phyloP scores from a whole-genome alignment of 106 monocot genomes.

The Agapanthus africanus region DNA sequence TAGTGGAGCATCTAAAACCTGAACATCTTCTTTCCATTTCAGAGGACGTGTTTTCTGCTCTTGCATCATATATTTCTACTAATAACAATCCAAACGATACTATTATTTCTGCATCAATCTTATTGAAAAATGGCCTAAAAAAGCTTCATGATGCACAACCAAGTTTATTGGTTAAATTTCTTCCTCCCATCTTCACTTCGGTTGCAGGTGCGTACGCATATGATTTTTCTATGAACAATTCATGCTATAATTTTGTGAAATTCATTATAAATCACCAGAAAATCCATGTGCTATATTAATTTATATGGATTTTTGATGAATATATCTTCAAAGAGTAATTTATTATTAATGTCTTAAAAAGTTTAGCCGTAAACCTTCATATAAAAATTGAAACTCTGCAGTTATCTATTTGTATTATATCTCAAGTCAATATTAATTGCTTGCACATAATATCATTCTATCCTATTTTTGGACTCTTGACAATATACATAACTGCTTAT shows the following conservation, averaged over 20 bases:
- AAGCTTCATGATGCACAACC: conserved; percentile 44
- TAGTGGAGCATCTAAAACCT: conserved; percentile 35
- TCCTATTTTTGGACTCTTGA: neutral
- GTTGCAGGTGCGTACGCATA: conserved; percentile 42
- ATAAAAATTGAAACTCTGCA: neutral
- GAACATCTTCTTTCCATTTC: conserved; percentile 39
- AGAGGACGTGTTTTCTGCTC: conserved; percentile 31
- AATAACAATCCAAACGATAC: conserved; percentile 60
- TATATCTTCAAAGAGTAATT: neutral
- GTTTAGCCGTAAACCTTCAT: too few relatives aligned
- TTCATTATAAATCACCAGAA: neutral
- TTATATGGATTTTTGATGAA: neutral
- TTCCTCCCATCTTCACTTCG: conserved; percentile 51
- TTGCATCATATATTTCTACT: conserved; percentile 41
- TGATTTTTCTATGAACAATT: neutral
- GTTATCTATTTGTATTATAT: too few relatives aligned
- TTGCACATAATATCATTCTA: neutral
- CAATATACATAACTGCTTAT: neutral
- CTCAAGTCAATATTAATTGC: neutral
- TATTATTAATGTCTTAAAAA: neutral
- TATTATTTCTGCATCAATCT: conserved; percentile 40
- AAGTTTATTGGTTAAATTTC: conserved; percentile 32
- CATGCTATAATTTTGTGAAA: neutral
- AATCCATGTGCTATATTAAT: neutral
- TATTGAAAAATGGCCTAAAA: conserved; percentile 38